Conservation (phyloP, 139 green algal species). For the Tetradesmus obliquus region DNA sequence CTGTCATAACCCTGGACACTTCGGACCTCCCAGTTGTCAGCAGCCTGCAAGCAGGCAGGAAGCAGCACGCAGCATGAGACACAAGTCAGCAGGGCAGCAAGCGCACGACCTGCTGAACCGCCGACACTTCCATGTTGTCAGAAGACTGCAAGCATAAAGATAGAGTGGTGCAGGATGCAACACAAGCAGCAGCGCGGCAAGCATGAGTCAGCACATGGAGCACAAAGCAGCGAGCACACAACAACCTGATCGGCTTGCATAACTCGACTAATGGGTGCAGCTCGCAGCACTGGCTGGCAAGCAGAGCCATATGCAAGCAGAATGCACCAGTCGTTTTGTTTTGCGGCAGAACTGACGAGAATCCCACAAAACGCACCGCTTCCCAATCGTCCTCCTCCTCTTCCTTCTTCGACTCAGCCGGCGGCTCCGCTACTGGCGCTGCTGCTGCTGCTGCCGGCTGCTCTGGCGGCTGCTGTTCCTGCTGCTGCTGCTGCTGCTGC, state of each 20-base stretch:
- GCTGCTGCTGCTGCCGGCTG: conserved; percentile 18
- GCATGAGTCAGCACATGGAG: too few relatives aligned
- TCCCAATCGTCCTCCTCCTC: conserved; percentile 55
- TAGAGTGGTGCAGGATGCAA: too few relatives aligned
- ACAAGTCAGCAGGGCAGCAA: too few relatives aligned
- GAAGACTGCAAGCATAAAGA: conserved; percentile 17
- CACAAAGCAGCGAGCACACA: too few relatives aligned
- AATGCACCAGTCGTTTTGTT: too few relatives aligned
- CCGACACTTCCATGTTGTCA: conserved; percentile 30
- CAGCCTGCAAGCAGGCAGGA: conserved; percentile 21
- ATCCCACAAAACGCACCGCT: conserved; percentile 39
- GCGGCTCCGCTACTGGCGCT: conserved; percentile 12
- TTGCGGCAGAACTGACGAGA: background rate
- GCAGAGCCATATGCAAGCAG: too few relatives aligned
- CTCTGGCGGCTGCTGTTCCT: conserved; percentile 10
- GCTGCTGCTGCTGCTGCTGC: background rate
- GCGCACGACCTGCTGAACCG: too few relatives aligned
- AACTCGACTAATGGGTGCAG: too few relatives aligned
- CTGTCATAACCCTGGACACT: too few relatives aligned
- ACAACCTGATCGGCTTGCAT: too few relatives aligned
- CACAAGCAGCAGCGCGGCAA: too few relatives aligned
- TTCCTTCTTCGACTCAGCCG: background rate
- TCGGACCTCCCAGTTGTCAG: conserved; percentile 50
- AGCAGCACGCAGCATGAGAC: background rate
- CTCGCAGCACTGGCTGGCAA: too few relatives aligned